phyloP scores from a whole-genome alignment of 176 grass and related monocot species.

The Oryza australiensis region DNA sequence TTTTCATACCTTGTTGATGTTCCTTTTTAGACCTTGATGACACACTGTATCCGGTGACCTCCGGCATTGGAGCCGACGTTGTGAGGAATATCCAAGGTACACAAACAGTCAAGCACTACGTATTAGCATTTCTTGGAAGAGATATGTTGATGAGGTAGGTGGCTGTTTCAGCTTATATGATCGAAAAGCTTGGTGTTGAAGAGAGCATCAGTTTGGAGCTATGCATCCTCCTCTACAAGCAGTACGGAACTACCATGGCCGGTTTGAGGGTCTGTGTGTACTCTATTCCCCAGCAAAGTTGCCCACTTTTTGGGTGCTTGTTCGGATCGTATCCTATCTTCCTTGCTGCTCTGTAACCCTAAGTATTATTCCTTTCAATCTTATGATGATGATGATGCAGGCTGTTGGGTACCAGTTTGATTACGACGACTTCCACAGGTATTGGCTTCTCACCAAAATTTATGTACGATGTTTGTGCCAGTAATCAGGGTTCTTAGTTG shows the following conservation, averaged over 20 bases:
- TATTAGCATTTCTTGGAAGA: not conserved
- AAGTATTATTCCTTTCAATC: not conserved
- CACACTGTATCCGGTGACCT: slow-evolving; percentile 76
- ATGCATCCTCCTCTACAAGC: slow-evolving; percentile 83
- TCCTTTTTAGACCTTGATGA: slow-evolving; percentile 71
- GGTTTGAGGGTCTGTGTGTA: slow-evolving; percentile 59
- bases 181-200: slow-evolving; percentile 73
- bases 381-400: slow-evolving; percentile 45
- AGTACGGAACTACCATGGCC: slow-evolving; percentile 94
- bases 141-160: not conserved
- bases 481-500: not conserved
- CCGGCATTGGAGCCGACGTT: slow-evolving; percentile 66
- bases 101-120: not conserved
- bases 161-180: slow-evolving; percentile 63
- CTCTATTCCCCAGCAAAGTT: not conserved
- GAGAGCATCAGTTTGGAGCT: slow-evolving; percentile 57
- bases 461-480: not conserved
- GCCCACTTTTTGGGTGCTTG: not conserved
- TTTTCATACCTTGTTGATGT: not conserved
- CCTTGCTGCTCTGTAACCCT: not conserved
- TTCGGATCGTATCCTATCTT: not conserved
- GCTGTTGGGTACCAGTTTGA: slow-evolving; percentile 82
- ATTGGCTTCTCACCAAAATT: not conserved
- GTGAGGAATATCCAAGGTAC: slow-evolving; percentile 83
- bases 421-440: slow-evolving; percentile 81